Evolutionary conservation across 345 rosid genomes (phyloP).

Genomic region (Tarenaya hassleriana): DNA sequence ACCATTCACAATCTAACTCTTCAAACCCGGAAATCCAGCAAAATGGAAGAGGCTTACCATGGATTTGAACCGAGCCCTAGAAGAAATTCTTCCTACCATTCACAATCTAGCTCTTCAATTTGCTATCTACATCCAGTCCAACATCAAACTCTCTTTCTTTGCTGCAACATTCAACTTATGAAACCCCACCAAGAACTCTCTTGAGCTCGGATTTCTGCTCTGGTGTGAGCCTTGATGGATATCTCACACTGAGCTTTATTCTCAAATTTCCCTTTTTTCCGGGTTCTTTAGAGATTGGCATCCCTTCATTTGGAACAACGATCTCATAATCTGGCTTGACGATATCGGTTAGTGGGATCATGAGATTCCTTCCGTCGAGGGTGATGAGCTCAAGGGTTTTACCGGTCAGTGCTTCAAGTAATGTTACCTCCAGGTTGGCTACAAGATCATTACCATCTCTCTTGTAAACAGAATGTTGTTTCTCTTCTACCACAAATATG

Average conservation of each 20-base stretch:
- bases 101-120: no score
- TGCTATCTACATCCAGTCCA: no score
- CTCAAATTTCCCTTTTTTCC: constrained; percentile 80
- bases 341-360: constrained; percentile 64
- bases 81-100: no score
- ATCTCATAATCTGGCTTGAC: constrained; percentile 73
- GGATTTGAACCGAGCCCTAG: no score
- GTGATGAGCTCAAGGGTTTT: constrained; percentile 55
- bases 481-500: constrained; percentile 73
- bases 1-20: no score
- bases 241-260: constrained; percentile 70
- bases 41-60: no score
- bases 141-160: no score
- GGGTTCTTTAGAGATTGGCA: constrained; percentile 82
- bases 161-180: constrained; percentile 17
- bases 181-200: constrained; percentile 66
- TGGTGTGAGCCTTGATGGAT: constrained; percentile 65
- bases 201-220: constrained; percentile 78
- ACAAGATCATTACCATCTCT: constrained; percentile 84
- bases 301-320: constrained; percentile 78
- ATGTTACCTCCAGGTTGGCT: constrained; percentile 57
- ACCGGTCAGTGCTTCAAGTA: constrained; percentile 89
- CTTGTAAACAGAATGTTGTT: constrained; percentile 69
- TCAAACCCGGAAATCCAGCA: no score
- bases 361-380: constrained; percentile 65